Evolutionary conservation across 768 basidiomycete genomes (phyloP), one percentile per base, ranked within the genome.

Genomic region (Glaciozyma martinii): DNA sequence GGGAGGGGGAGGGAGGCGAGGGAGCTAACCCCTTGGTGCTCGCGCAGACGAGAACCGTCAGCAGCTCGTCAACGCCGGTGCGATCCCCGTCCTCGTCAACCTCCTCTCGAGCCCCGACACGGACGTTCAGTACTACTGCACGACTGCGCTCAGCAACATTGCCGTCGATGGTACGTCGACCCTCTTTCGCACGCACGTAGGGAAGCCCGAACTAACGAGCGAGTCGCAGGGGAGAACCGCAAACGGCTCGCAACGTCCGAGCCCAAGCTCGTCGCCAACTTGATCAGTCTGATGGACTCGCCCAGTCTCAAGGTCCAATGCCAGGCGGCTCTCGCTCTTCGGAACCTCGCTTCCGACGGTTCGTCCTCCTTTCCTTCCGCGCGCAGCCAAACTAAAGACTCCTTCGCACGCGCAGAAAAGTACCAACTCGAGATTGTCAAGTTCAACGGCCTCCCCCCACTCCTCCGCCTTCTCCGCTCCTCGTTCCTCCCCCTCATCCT

Each of bases 121-220:
- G n/a, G 95, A 99, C 75, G 95, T 99, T 3, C 95, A 99, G 76
- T 99, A 99, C 75, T 99, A 99, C 76, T 99, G 95, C 78, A 99
- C 95, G 9, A 99, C 95, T 18, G 95, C 95, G 9, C 78, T 99
- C 72, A 92, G 89, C 76, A 99, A 99, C 74, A 99, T 99, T 70
- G 95, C 95, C 42, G 95, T 99, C 10, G 95, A 99, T 78, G 88
- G 90, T 85, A 71, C 66, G 76, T 8, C 40, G 3, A 25, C 27
- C 18, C 21, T 8, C 2, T 54, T 54, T 23, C 30, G 9, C 44
- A 16, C 15, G 12, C 21, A n/a, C 1, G 27, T 30, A 27, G 37
- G 13, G 19, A 5, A 40, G 29, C 42, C 29, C 61, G 46, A 16
- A 47, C 56, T 67, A 61, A 60, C 60, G 47, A 33, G n/a, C 52